Base-by-base conservation (phyloP, 1,284 basidiomycete species). In the Apiotrichum gamsii region DNA sequence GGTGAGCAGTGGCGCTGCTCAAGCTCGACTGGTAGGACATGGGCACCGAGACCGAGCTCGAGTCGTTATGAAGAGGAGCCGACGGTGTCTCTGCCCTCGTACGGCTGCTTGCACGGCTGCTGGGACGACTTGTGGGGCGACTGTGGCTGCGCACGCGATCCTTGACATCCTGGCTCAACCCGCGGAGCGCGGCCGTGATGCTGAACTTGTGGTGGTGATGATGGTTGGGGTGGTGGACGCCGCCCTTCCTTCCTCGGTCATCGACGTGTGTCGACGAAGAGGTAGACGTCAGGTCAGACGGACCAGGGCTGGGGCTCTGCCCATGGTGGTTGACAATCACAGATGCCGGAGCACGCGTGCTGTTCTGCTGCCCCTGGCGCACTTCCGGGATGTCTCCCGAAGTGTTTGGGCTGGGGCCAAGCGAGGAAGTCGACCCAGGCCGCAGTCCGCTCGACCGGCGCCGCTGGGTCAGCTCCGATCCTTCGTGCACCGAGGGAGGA, bases 141-240 rank as follows among this genome's bases (percentile, higher is more conserved):
- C 53, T 57, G 3, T 47, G 32, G 33, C 52, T 47, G 35, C 51
- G 54, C 23, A 67, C 60, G 19, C 61, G 60, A 18, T 65, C 64
- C 35, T 65, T 67, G 30, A 72, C 62, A 37, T 71, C 69, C 24
- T 68, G 61, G 37, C 68, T 68, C 30, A 74, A 51, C 6, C 69
- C 65, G 15, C 71, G 64, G 5, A 73, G 51, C 3, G 73, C 70
- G 1, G 66, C 65, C 1, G 69, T 58, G 6, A 74, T 52, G 39
- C 68, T 72, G 55, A 74, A 74, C 32, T 65, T 64, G 44, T 49
- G 47, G 20, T 49, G 43, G 25, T 60, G 62, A 20, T 43, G 43
- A 23, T 13, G 35, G 8, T 39, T 38, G 9, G 62, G 49, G 3
- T 61, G 61, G 20, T 64, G 57, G 24, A 57, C 51, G 20, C 60